phyloP scores from a whole-genome alignment of 257 asterid species.

The Solanum piurae region DNA sequence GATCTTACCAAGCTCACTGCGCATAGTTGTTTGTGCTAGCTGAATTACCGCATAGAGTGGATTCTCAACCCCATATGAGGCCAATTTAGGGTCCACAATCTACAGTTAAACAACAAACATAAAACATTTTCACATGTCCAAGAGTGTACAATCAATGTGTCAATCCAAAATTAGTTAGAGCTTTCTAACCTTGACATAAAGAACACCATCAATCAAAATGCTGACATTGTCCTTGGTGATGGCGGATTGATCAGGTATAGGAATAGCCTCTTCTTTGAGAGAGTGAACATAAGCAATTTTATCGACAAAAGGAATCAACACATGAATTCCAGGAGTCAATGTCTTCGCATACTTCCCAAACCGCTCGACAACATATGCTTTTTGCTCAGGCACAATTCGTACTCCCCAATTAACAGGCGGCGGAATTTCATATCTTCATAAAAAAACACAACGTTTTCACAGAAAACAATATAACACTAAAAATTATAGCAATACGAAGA shows the following conservation, averaged over 20 bases:
- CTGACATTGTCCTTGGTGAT: conserved; percentile 91
- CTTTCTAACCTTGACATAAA: conserved; percentile 54
- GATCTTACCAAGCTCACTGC: conserved; percentile 97
- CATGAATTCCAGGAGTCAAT: conserved; percentile 70
- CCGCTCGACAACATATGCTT: conserved; percentile 73
- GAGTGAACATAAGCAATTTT: conserved; percentile 80
- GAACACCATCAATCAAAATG: conserved; percentile 70
- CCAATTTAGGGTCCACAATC: conserved; percentile 89
- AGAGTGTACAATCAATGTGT: not conserved
- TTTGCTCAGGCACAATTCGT: conserved; percentile 81
- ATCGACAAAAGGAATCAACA: conserved; percentile 74
- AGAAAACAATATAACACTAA: not conserved
- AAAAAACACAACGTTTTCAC: not conserved
- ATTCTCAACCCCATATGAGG: conserved; percentile 88
- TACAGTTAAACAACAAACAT: not conserved
- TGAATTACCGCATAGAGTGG: conserved; percentile 79
- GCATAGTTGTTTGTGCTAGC: conserved; percentile 94
- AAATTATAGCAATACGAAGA: not conserved
- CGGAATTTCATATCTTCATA: conserved; percentile 38
- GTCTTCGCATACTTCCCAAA: conserved; percentile 75
- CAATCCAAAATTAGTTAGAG: not conserved
- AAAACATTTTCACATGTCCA: not conserved
- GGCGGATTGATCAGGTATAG: conserved; percentile 69
- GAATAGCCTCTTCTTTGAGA: conserved; percentile 73
- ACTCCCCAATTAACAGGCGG: conserved; percentile 80